Base-by-base conservation (phyloP, 768 basidiomycete genomes). In the Russula earlei region DNA sequence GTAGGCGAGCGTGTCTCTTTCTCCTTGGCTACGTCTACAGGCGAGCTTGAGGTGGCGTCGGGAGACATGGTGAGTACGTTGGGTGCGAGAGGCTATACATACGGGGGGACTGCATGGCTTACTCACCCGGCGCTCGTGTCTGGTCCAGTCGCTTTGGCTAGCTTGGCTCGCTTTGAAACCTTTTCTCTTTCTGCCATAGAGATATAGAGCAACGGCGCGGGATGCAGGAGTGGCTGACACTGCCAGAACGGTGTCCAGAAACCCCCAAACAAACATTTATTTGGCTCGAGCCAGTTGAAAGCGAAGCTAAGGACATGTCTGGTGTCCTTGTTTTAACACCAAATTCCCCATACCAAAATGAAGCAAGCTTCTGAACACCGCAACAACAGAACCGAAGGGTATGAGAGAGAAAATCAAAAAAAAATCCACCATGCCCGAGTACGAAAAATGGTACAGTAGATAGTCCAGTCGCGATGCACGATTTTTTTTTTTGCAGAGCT, bases 41-140 rank as follows among this genome's bases (percentile, higher is more conserved):
- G 2, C 2, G 57, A 38, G 36, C 22, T 44, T 53, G 52, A 41
- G 14, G 50, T 4, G 51, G 25, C 56, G 50, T 40, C 40, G 33
- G 41, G 38, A 0, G 51, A 43, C 57, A 54, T 54, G 52, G 25
- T 54, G 52, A 49, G 47, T 19, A n/a, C n/a, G 4, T n/a, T 12
- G 11, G 22, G 52, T 37, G 34, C 14, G 10, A 17, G 17, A 37
- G 29, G 29, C 37, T 33, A 7, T 34, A 51, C 22, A 47, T 33
- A 49, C 14, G 27, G 15, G n/a, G 24, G 24, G 24, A 37, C 25
- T 41, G n/a, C 41, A 19, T 43, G 25, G 55, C 47, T 58, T 49
- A 58, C 50, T 57, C 56, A 57, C 40, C 52, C 27, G 15, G 52
- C 52, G 34, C 40, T 48, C 46, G 24, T 11, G 12, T 25, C 48